Evolutionary conservation across 441 rosid genomes (phyloP).

Genomic region (Erodium texanum): DNA sequence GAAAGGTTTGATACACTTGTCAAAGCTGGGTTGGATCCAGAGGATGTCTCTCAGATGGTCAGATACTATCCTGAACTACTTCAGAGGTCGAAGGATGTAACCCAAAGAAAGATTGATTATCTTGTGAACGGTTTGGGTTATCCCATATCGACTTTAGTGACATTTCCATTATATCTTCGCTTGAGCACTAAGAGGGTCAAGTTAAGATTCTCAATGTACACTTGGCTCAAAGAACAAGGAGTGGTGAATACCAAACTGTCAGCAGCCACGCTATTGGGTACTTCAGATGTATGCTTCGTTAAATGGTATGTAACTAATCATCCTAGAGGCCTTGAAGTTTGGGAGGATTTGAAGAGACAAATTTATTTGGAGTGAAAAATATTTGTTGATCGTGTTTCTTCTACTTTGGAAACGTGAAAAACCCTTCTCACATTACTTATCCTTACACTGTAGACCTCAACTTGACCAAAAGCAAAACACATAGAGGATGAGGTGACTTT

Average conservation of each 20-base stretch:
- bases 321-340: slow-evolving; percentile 47
- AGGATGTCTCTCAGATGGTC: slow-evolving; percentile 49
- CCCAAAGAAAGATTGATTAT: slow-evolving; percentile 46
- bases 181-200: slow-evolving; percentile 41
- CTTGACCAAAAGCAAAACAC: not conserved
- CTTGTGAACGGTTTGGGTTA: slow-evolving; percentile 46
- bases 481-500: not conserved
- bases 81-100: slow-evolving; percentile 32
- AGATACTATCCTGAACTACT: slow-evolving; percentile 48
- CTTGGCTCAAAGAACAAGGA: slow-evolving; percentile 54
- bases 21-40: not conserved
- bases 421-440: too few species aligned
- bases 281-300: slow-evolving; percentile 34
- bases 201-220: slow-evolving; percentile 49
- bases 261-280: slow-evolving; percentile 31
- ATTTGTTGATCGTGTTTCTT: not conserved
- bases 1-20: not conserved
- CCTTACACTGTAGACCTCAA: not conserved
- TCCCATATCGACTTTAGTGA: slow-evolving; percentile 35
- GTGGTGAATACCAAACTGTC: slow-evolving; percentile 9
- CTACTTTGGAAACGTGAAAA: not conserved
- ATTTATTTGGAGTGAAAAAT: slow-evolving; percentile 19
- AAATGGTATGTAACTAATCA: slow-evolving; percentile 40
- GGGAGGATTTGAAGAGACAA: slow-evolving; percentile 37
- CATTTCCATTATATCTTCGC: slow-evolving; percentile 50